Evolutionary conservation across 768 basidiomycete genomes (phyloP), one percentile per base, ranked within the genome.

Genomic region (Hericium erinaceus): DNA sequence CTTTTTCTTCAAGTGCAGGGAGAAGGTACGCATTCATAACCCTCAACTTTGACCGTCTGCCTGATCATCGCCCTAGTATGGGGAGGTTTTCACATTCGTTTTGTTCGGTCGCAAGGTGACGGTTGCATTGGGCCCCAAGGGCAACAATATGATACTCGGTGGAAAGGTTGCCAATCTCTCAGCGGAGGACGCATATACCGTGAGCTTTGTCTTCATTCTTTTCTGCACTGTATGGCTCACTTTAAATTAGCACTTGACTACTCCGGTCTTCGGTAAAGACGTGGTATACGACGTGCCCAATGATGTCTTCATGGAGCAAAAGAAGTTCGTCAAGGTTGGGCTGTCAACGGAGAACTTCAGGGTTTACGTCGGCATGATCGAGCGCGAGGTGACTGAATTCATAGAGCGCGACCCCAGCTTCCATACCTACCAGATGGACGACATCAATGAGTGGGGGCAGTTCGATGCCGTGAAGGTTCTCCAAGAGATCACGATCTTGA

Each of bases 231-330:
- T 67, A 65, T 58, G 58, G 48, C 56, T 48, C 33, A 56, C 58
- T 15, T 55, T 39, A 16, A 15, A 38, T 16, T 63, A 95, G 93
- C 88, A 90, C 67, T 73, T 95, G 48, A 95, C 94, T 0, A 95
- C 89, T 0, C 95, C 95, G 4, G 85, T 98, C 12, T 99, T 99
- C 66, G 97, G 97, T 48, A 93, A 92, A 67, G 95, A 92, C 50
- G 97, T 99, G 49, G 95, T 98, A 11, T 99, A 98, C 69, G 97
- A 98, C 65, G 85, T 91, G 53, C 95, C 97, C 37, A 98, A 98
- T 70, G 90, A 95, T 50, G 74, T 89, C 48, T 85, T 99, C 72
- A 98, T 99, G 95, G 94, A 99, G 66, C 97, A 99, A 71, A 99
- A 99, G 79, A 89, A 88, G 69, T 98, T 98, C 67, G 87, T 98